Conservation (phyloP, 257 asterid genomes). For the Plectranthus barbatus region DNA sequence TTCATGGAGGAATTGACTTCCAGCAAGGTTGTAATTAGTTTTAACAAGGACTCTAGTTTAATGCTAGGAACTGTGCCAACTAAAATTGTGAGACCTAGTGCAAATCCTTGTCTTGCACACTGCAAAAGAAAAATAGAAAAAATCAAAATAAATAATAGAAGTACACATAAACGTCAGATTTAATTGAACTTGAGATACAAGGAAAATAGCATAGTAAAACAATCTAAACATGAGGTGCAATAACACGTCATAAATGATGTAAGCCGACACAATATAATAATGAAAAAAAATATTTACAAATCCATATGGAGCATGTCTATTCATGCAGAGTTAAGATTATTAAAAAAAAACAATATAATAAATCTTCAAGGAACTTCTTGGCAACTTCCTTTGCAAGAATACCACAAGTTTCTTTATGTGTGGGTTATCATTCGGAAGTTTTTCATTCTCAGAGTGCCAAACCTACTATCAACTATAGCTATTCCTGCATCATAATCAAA, state of each 20-base stretch:
- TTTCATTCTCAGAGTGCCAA: not conserved
- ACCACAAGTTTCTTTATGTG: not conserved
- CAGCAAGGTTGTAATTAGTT: conserved; percentile 65
- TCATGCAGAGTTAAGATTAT: not conserved
- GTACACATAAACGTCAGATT: conserved; percentile 1
- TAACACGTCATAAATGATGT: not conserved
- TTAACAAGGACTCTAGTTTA: conserved; percentile 65
- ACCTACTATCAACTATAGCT: not conserved
- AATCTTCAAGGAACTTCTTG: not conserved
- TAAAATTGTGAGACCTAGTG: conserved; percentile 70
- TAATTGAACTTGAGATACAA: not conserved
- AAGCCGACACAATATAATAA: not conserved
- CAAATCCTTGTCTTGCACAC: conserved; percentile 99
- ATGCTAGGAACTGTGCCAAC: conserved; percentile 61
- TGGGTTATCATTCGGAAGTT: too few species aligned
- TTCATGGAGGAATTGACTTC: conserved; percentile 88
- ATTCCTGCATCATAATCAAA: not conserved
- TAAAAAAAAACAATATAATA: not conserved
- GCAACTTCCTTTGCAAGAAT: not conserved
- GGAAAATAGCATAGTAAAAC: not conserved
- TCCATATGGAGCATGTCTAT: not conserved
- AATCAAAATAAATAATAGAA: too few species aligned
- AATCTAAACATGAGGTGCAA: not conserved
- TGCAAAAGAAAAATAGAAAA: conserved; percentile 25
- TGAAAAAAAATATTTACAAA: not conserved